Base-by-base conservation (phyloP, 169 alveolate species). In the Cryptosporidium canis region DNA sequence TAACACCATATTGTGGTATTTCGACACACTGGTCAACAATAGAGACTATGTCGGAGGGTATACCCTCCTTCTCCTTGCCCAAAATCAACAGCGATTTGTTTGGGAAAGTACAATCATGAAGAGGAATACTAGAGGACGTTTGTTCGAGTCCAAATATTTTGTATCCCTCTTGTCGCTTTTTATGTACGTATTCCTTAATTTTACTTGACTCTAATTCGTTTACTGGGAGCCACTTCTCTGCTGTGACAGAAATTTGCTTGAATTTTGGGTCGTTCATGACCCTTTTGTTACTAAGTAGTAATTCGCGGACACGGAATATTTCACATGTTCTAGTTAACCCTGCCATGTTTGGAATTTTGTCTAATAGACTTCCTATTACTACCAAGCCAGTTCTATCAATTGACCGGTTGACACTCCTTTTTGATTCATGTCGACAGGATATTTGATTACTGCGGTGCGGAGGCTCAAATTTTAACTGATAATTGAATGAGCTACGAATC, bases 41-140 rank as follows among this genome's bases (percentile, higher is more conserved):
- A 27, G 93, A 83, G 43, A 94, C 84, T 56, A 95, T 90, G 43
- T 94, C 94, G 24, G 95, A 92, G 11, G 98, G 98, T 58, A 96
- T 90, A n/a, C 98, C 98, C 72, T 95, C 97, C 67, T 96, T 95
- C 93, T 96, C 98, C 31, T 94, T 96, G 2, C 98, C 98, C 29
- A 96, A 83, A 65, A 96, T 93, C 66, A 96, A 70, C 14, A 95
- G 92, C 67, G 94, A 92, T 48, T 94, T 95, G 55, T 90, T 90
- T 29, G 96, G 96, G 93, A 96, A 96, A 45, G 85, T 45, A 83
- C 90, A 94, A 37, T 84, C 90, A 33, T 92, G 83, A 21, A 96
- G 91, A 83, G 82, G 85, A 37, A 83, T 84, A 45, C 96, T 92
- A 45, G 94, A 90, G 27, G 95, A 94, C 5, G 98, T 95, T 67